These are phyloP conservation scores for Sporisorium exsertum DNA, from an alignment of 1,284 basidiomycete genomes.

Conservation along the genomic window DNA sequence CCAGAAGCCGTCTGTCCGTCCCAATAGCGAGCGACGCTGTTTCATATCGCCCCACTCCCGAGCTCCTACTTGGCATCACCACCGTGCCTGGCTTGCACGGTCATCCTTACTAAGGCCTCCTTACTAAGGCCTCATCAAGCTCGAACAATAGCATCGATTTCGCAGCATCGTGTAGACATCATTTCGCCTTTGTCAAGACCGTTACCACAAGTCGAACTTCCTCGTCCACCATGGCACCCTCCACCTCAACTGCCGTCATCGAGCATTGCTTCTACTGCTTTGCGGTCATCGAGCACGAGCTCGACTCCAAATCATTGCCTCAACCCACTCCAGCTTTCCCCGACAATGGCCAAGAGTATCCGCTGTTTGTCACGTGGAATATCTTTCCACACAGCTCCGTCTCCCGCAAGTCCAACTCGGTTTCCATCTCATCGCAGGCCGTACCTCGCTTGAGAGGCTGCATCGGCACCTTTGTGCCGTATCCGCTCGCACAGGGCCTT, in stretches of 20 bases:
- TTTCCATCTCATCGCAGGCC: conserved; percentile 69
- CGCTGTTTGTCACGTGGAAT: conserved; percentile 98
- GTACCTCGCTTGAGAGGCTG: conserved; percentile 84
- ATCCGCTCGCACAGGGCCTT: conserved; percentile 81
- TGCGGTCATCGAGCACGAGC: conserved; percentile 70
- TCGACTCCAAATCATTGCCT: conserved; percentile 40
- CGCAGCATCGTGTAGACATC: not conserved
- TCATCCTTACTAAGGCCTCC: not conserved
- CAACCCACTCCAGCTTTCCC: conserved; percentile 21
- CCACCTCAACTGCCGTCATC: conserved; percentile 29
- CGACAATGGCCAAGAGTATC: conserved; percentile 71
- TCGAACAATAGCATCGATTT: not conserved
- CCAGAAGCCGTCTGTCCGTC: not conserved
- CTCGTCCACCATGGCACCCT: conserved; percentile 20
- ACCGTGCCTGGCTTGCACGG: conserved; percentile 28
- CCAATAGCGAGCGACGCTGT: conserved; percentile 6
- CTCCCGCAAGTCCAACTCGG: conserved; percentile 17
- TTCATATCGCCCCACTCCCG: conserved; percentile 4
- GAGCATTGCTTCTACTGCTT: conserved; percentile 73
- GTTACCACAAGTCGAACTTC: not conserved
- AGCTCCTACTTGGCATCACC: not conserved
- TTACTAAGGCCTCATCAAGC: not conserved
- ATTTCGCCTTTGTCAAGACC: not conserved
- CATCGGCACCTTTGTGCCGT: conserved; percentile 90
- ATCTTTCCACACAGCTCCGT: conserved; percentile 70